phyloP scores from a whole-genome alignment of 305 asterid species.

The Solanum hybrid region DNA sequence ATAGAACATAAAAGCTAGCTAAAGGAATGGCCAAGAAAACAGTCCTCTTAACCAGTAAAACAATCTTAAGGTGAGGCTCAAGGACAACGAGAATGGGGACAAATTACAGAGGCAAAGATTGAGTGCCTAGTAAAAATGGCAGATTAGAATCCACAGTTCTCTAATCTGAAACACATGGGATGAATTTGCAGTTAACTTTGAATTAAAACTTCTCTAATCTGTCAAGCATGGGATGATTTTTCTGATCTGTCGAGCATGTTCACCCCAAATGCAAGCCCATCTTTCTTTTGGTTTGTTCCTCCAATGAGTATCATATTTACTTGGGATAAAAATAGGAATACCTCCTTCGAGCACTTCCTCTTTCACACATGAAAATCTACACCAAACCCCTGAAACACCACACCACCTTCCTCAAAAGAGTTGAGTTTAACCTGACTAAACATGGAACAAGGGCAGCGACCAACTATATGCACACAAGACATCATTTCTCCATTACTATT shows the following conservation, averaged over 20 bases:
- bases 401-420: background rate
- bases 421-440: background rate
- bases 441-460: background rate
- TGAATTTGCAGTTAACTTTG: background rate
- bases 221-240: background rate
- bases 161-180: background rate
- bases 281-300: background rate
- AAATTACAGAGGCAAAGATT: background rate
- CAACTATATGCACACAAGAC: background rate
- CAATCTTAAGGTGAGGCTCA: background rate
- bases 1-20: background rate
- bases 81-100: background rate
- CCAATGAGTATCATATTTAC: background rate
- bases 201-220: background rate
- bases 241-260: background rate
- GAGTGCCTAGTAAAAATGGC: background rate
- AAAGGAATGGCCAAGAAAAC: background rate
- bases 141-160: background rate
- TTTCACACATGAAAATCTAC: background rate
- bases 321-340: background rate
- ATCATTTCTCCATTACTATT: background rate
- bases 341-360: background rate
- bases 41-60: background rate
- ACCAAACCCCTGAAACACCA: background rate
- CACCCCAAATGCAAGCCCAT: background rate